Conservation (phyloP, 441 rosid genomes). For the Theobroma grandiflorum region DNA sequence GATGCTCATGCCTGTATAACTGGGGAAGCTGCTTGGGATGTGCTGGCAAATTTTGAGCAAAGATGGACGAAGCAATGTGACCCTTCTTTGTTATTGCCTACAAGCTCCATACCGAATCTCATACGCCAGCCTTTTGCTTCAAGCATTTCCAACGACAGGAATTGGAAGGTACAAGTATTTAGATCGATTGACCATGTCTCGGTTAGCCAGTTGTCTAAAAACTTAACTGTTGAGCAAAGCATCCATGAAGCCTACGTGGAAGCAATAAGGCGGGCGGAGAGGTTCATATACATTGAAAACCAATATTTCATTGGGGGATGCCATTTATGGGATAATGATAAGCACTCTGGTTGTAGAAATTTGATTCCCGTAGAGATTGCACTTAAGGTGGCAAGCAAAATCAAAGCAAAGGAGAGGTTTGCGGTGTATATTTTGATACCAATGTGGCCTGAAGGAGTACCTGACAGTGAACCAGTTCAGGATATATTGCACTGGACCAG, state of each 20-base stretch:
- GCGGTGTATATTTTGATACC: constrained; percentile 83
- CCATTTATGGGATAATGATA: constrained; percentile 72
- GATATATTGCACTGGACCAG: constrained; percentile 93
- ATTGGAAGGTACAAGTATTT: constrained; percentile 84
- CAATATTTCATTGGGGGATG: constrained; percentile 94
- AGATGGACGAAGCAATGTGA: constrained; percentile 85
- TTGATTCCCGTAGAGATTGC: constrained; percentile 87
- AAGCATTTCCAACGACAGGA: constrained; percentile 42
- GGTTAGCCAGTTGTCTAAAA: constrained; percentile 57
- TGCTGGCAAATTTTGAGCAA: constrained; percentile 77
- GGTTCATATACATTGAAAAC: constrained; percentile 88
- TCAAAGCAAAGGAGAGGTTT: constrained; percentile 68
- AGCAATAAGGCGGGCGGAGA: constrained; percentile 77
- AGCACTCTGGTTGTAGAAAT: constrained; percentile 74
- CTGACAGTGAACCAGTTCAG: constrained; percentile 78
- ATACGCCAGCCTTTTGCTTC: constrained; percentile 36
- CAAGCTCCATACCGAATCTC: constrained; percentile 51
- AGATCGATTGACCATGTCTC: constrained; percentile 79
- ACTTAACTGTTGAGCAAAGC: constrained; percentile 62
- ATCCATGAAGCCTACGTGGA: constrained; percentile 80
- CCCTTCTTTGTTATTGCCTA: constrained; percentile 56
- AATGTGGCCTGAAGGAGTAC: constrained; percentile 97
- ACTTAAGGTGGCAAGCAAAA: constrained; percentile 69
- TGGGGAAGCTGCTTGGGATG: constrained; percentile 84
- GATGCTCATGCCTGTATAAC: constrained; percentile 71